Base-by-base conservation (phyloP, 2,329 filamentous ascomycete species). In the Fusarium torreyae region DNA sequence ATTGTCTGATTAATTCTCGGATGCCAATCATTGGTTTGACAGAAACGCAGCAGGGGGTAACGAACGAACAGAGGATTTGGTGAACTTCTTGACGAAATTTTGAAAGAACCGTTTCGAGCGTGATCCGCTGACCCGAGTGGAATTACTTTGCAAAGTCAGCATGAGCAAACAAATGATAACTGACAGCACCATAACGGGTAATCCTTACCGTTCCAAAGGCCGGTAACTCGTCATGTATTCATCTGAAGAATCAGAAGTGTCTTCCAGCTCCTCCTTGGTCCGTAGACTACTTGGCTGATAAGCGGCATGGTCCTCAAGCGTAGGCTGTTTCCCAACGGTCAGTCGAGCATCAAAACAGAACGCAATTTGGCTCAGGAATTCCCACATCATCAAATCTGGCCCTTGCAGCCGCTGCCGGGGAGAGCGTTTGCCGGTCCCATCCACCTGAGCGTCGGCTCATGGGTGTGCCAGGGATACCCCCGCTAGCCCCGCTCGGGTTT, bases 391-490 rank as follows among this genome's bases (percentile, higher is more conserved):
- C 65, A 34, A 28, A 34, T 26, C 65, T 50, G n/a, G 39, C 61
- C 68, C 68, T 56, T 48, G 68, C 65, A 9, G 57, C 45, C 14
- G 64, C 69, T 11, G 70, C 70, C 44, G 70, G 57, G 57, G 58
- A 71, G 22, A 72, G 65, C 20, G 65, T 67, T 38, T 73, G 70
- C 66, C 46, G 70, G 42, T 73, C 62, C 70, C 70, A 73, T 68
- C 59, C 70, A 7, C 70, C 70, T 46, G 70, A 73, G 51, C 58
- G 66, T 57, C 66, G 46, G 62, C 58, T 71, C 33, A 58, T 33
- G 33, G 70, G 70, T 20, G 70, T 73, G 55, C 70, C 70, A 51
- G 70, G 70, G 28, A 66, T 36, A 11, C 65, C 70, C 63, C 57
- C 65, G 24, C 64, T 36, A 11, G 62, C 70, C 63, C 57, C 65